Base-by-base conservation (phyloP, 2,329 filamentous ascomycete species). In the Ustilaginoidea virens region DNA sequence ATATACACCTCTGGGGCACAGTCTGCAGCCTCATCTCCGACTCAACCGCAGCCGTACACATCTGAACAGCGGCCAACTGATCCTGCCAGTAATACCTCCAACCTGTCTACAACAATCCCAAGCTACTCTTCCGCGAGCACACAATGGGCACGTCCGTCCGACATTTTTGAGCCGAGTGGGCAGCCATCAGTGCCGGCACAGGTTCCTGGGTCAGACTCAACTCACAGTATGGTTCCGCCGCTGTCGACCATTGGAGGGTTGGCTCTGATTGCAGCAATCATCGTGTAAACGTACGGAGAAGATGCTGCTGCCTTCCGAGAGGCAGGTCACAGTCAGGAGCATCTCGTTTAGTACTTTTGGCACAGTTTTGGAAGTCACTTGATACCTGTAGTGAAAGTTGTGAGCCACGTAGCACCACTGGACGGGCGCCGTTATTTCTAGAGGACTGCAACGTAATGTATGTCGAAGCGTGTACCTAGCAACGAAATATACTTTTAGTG, bases 131-230 rank as follows among this genome's bases (percentile, higher is more conserved):
- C 42, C n/a, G 37, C 45, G 15, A 42, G 33, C 5, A 38, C 38
- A 7, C 29, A 42, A n/a, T 43, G 39, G 34, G 33, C 42, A 22
- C 33, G 33, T 29, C 34, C 46, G 15, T 42, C 42, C 1, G 23
- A 37, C 17, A 27, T 33, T 7, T 34, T 33, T 21, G 32, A 28
- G 5, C 33, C 40, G 3, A 34, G 39, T 7, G 39, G 39, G 6
- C 32, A 36, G 7, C 39, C 42, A 6, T 38, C 39, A 11, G 30
- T 38, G 7, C 47, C 48, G 13, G 48, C 39, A 5, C 40, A 36
- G 15, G 42, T 53, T 3, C 36, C 35, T 5, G 35, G 41, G 4
- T 51, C 51, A 3, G 40, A 41, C 25, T 47, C 46, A 2, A 39
- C 29, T 1, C 38, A 33, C 11, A 37, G 38, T 13, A 35, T 36